These are phyloP conservation scores for Aristolochia contorta DNA, from an alignment of 164 flowering plant species.

Conservation along the genomic window DNA sequence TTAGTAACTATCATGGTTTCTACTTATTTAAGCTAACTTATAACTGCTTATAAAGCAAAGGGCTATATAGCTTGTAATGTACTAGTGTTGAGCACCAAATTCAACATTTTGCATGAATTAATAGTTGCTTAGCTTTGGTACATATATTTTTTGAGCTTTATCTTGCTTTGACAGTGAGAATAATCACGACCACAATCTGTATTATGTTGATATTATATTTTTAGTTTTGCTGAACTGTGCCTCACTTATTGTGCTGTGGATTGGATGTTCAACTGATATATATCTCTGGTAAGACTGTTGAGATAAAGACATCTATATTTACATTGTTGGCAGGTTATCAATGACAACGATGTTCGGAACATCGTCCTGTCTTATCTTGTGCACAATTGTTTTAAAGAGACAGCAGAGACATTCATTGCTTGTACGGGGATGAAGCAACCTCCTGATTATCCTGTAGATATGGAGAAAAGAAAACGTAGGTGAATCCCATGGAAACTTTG, in stretches of 20 bases:
- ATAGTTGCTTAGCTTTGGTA: too few species aligned
- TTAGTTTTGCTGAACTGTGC: too few species aligned
- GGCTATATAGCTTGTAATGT: too few species aligned
- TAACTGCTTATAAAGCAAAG: too few species aligned
- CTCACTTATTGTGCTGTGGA: too few species aligned
- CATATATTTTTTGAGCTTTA: too few species aligned
- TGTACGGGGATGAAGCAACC: conserved; percentile 64
- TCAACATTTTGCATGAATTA: too few species aligned
- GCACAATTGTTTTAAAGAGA: conserved; percentile 81
- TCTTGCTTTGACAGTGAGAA: too few species aligned
- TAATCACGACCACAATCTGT: not conserved
- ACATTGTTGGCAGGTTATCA: conserved; percentile 35
- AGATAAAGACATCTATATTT: not conserved
- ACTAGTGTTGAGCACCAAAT: too few species aligned
- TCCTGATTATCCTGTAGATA: conserved; percentile 53
- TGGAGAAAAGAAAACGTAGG: conserved; percentile 92
- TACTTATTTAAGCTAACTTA: too few species aligned
- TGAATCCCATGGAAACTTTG: not conserved
- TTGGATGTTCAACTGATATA: not conserved
- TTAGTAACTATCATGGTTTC: too few species aligned
- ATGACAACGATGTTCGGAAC: conserved; percentile 55
- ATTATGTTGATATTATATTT: not conserved
- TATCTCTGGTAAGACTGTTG: not conserved
- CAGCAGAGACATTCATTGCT: conserved; percentile 68
- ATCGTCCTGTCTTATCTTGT: conserved; percentile 81